Evolutionary conservation across 768 basidiomycete species (phyloP), one percentile per base, ranked within the genome.

Genomic region (Calvatia gigantea): DNA sequence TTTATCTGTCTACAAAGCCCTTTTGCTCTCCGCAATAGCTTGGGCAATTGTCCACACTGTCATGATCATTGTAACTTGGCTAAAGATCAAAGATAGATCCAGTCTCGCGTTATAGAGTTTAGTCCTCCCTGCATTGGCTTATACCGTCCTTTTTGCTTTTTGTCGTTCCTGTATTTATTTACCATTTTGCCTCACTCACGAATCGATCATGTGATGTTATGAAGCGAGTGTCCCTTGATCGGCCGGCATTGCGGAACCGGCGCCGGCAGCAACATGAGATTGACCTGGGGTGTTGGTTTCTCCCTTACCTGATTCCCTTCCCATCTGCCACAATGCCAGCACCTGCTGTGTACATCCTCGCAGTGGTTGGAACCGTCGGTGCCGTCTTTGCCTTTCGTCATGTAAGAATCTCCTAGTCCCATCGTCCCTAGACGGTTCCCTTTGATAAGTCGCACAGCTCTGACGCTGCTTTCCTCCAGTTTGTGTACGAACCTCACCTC

Each of bases 401-500:
- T 76, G 85, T 85, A 51, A 38, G 74, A 65, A 45, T n/a, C 46
- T 33, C 42, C 33, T 38, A 49, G 43, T 23, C 35, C 54, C 21
- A 43, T 33, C 39, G 31, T 38, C 37, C 29, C 45, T 27, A 23
- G 19, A 39, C 21, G 38, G 52, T 51, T 25, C 19, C 58, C 43
- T 59, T 61, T 43, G 57, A 6, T 50, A 45, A 7, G 23, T 62
- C 60, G 51, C 41, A 64, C 60, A 53, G 63, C 64, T 57, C 62
- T 55, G 45, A 37, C 23, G 28, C 38, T 19, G n/a, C 48, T 38
- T 32, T 53, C 55, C 57, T 50, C 19, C 56, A 89, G 86, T 82
- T 83, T 53, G 79, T 89, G 27, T 87, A 86, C 55, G 85, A 85
- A 58, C 86, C 86, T 8, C 85, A 86, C 56, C 76, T 88, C 55